Evolutionary conservation across 2,329 filamentous ascomycete species (phyloP), one percentile per base, ranked within the genome.

Genomic region (Pleurostoma richardsiae): DNA sequence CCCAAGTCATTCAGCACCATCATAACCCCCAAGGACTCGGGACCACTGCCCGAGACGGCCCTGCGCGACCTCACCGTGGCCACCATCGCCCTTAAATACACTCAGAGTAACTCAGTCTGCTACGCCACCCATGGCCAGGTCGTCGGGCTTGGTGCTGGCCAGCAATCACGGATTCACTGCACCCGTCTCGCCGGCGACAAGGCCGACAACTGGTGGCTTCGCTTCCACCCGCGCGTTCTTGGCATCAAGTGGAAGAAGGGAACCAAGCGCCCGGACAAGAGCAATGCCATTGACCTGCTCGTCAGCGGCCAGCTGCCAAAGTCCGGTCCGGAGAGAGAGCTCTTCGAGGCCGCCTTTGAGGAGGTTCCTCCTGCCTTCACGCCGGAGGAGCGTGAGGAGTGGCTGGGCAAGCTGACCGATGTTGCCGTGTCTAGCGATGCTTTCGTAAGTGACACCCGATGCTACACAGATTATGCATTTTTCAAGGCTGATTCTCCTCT

Each of bases 151-250:
- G 94, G 94, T 55, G 94, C 94, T 46, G 94, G 94, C 50, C 94
- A 99, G 71, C 94, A 99, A 73, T 95, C 89, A 52, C 87, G 94
- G 57, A 99, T 99, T 59, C 94, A 99, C 79, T 99, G 94, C 82
- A 99, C 94, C 39, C 86, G 94, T 55, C 82, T 99, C 44, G 94
- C 94, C 8, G 94, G 94, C 50, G 92, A 97, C 76, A 99, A 99
- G 79, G 90, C 91, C 42, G 94, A 99, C 71, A 96, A 95, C 78
- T 97, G 92, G 92, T 99, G 92, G 94, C 87, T 99, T 78, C 88
- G 94, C 61, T 97, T 97, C 83, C 88, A 96, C 75, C 85, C 89
- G 57, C 86, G 89, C 45, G 88, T 94, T 10, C 79, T 97, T 43
- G 78, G 75, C 62, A 86, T 99, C 66, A 88, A 92, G 75, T 99